phyloP scores from a whole-genome alignment of 2,329 filamentous ascomycete genomes.

The Xylariaceae sp. region DNA sequence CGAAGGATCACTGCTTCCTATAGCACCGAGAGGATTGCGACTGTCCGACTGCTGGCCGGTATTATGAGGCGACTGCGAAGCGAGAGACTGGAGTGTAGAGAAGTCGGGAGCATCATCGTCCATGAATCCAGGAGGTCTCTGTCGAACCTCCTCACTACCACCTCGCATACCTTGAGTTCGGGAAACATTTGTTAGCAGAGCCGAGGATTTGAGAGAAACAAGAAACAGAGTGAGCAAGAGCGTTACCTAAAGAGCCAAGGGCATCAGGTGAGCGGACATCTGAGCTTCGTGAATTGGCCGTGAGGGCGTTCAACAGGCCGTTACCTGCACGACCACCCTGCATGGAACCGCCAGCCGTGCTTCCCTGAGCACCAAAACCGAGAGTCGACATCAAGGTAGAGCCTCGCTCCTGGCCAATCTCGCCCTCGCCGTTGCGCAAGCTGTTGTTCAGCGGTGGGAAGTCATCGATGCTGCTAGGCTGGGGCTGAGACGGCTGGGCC shows the following conservation, averaged over 20 bases:
- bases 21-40: conserved; percentile 42
- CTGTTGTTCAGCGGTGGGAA: conserved; percentile 56
- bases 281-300: conserved; percentile 50
- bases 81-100: conserved; percentile 13
- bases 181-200: conserved; percentile 31
- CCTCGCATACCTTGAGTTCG: conserved; percentile 44
- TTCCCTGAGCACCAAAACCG: conserved; percentile 48
- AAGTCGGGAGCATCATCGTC: conserved; percentile 33
- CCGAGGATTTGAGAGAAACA: conserved; percentile 3
- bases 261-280: conserved; percentile 49
- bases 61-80: conserved; percentile 35
- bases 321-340: conserved; percentile 50
- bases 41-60: conserved; percentile 31
- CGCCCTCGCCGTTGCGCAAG: conserved; percentile 49
- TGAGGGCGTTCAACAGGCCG: conserved; percentile 61
- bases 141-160: conserved; percentile 42
- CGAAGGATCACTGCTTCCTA: conserved; percentile 41
- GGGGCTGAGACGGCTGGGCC: conserved; percentile 43
- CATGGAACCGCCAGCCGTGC: conserved; percentile 34
- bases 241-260: conserved; percentile 35
- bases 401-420: conserved; percentile 54
- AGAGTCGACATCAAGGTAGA: conserved; percentile 50
- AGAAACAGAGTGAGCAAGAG: not conserved
- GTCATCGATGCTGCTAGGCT: conserved; percentile 51
- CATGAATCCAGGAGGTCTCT: conserved; percentile 42